Base-by-base conservation (phyloP, 2,329 filamentous ascomycete genomes). In the Fusarium beomiforme region DNA sequence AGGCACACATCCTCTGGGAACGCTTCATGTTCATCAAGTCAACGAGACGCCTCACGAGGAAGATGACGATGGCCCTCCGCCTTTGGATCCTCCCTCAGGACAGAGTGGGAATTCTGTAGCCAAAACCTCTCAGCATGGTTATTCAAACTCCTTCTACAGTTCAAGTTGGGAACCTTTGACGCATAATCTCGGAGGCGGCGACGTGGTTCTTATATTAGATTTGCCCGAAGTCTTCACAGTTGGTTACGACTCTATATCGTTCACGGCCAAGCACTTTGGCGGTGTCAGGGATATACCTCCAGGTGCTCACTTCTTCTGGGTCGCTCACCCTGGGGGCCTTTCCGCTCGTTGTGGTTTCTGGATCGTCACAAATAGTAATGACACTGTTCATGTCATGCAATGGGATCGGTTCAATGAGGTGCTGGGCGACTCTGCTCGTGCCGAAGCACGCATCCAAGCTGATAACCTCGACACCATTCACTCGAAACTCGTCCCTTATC, bases 291-390 rank as follows among this genome's bases (percentile, higher is more conserved):
- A 88, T 59, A 81, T 91, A 29, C 87, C 88, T 0, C 75, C 81
- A 0, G 89, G 89, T 0, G 77, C 85, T 17, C 89, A 91, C 75
- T 86, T 91, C 64, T 81, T 90, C 62, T 91, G 88, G 88, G 84
- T 86, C 31, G 82, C 88, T 4, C 83, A 87, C 24, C 82, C 84
- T 0, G 81, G 81, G 4, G 81, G 82, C 21, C 80, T 83, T 21
- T 86, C 87, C 4, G 78, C 83, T 33, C 84, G 89, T 6, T 86
- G 82, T 59, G 89, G 88, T 8, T 89, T 86, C 75, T 91, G 89
- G 88, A 81, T 90, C 59, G 77, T 84, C 44, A 82, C 83, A 1
- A 78, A 77, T 3, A 73, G 77, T 14, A 67, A 67, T 6, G 72
- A 81, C 17, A 77, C 75, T 8, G 79, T 85, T 23, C 83, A 84